Evolutionary conservation across 148 eudicot species (phyloP).

Genomic region (Rhododendron kiyosumense): DNA sequence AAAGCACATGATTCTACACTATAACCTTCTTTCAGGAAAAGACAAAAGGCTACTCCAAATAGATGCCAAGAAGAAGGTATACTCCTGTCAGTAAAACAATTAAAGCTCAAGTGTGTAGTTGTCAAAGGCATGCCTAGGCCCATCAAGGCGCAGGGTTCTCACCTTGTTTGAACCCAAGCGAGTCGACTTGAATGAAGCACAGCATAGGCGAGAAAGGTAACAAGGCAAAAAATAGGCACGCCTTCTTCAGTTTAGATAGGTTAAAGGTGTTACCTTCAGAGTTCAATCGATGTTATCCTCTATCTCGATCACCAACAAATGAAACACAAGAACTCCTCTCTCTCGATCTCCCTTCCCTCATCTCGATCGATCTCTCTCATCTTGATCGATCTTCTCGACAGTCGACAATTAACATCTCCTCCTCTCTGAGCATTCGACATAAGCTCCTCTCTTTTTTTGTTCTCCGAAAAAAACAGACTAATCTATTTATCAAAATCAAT

Average conservation of each 20-base stretch:
- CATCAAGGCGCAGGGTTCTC: neutral
- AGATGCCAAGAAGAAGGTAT: constrained; percentile 9
- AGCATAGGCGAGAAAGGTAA: neutral
- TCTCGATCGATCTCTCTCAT: neutral
- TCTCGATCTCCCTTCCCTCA: neutral
- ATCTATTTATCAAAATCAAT: neutral
- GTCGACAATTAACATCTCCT: neutral
- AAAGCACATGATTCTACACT: neutral
- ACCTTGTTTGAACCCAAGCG: neutral
- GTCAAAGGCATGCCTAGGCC: neutral
- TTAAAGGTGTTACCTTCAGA: neutral
- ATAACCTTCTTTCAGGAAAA: neutral
- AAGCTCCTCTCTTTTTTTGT: neutral
- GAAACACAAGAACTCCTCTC: neutral
- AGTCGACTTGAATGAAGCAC: neutral
- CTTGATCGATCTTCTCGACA: no score
- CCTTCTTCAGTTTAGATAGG: neutral
- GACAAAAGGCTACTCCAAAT: neutral
- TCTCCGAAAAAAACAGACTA: neutral
- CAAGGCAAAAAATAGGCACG: neutral
- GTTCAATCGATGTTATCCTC: no score
- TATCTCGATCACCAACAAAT: no score
- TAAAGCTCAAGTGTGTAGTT: neutral
- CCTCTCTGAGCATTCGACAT: neutral
- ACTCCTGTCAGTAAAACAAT: neutral